Percentiles rank a stretch among this genome's conserved stretches.
These are phyloP conservation scores for Fraxinus greggii DNA, from an alignment of 305 asterid genomes.

Conservation along the genomic window DNA sequence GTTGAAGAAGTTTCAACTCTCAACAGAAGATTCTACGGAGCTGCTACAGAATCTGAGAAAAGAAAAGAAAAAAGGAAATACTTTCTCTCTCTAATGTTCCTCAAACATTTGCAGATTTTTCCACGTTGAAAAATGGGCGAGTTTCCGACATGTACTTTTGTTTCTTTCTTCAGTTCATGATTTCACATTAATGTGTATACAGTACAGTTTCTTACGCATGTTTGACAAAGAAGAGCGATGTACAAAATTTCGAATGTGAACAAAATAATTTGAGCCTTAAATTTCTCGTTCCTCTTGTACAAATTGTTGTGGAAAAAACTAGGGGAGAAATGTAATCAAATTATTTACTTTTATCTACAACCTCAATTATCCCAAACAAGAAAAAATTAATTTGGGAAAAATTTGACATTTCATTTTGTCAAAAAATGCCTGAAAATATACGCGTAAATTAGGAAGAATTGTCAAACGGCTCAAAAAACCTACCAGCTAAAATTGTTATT, in stretches of 20 bases:
- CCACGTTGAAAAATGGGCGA: not conserved
- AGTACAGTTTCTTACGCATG: not conserved
- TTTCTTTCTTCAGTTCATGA: not conserved
- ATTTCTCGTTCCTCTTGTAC: not conserved
- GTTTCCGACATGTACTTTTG: not conserved
- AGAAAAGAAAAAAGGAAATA: not conserved
- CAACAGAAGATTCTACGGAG: not conserved
- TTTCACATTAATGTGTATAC: not conserved
- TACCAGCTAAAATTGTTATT: not conserved
- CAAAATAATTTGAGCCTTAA: too few relatives aligned
- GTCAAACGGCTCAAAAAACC: too few relatives aligned
- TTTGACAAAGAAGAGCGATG: not conserved
- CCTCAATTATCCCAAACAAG: not conserved
- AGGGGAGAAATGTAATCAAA: not conserved
- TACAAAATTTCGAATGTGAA: too few relatives aligned
- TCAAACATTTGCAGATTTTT: not conserved
- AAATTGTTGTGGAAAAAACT: not conserved
- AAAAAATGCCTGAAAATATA: not conserved
- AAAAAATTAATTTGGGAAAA: too few relatives aligned
- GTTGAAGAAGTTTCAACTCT: slow-evolving; percentile 17
- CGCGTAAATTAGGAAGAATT: too few relatives aligned
- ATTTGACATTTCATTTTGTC: not conserved
- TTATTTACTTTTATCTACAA: not conserved
- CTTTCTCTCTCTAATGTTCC: not conserved
- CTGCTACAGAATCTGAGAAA: not conserved